phyloP scores from a whole-genome alignment of 139 green algal genomes.

The Chlorella sorokiniana region DNA sequence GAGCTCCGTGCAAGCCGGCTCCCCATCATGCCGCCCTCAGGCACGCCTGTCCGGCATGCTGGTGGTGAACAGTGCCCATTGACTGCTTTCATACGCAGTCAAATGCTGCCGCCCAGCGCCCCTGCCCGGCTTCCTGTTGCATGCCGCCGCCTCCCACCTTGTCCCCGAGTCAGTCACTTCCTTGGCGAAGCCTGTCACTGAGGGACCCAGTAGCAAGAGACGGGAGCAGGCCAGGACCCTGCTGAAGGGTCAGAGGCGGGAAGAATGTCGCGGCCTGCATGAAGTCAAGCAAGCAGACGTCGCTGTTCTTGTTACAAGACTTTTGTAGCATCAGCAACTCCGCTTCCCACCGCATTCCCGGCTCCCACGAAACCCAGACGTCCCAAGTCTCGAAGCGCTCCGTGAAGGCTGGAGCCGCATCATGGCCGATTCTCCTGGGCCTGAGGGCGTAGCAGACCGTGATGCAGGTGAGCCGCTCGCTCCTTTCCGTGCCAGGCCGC shows the following conservation, averaged over 20 bases:
- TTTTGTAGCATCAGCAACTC: too few relatives aligned
- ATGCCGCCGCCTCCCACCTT: constrained; percentile 14
- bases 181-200: constrained; percentile 44
- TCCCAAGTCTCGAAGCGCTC: not conserved
- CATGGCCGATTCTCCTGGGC: not conserved
- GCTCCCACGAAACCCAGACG: not conserved
- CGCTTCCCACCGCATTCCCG: not conserved
- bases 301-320: too few relatives aligned
- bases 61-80: constrained; percentile 4
- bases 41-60: too few relatives aligned
- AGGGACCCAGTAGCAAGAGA: constrained; percentile 33
- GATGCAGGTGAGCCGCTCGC: not conserved
- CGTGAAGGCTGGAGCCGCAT: not conserved
- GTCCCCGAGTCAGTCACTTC: constrained; percentile 47
- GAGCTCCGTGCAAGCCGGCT: not conserved
- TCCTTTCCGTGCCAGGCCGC: not conserved
- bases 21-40: too few relatives aligned
- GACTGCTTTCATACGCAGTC: not conserved
- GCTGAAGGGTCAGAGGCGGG: not conserved
- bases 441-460: not conserved
- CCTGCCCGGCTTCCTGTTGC: not conserved
- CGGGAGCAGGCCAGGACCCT: not conserved
- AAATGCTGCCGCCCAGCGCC: not conserved
- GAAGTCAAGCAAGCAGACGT: too few relatives aligned
- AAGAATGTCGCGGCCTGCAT: not conserved